Percentiles rank a stretch among this genome's conserved stretches.
These are phyloP conservation scores for Serendipita sp. DNA, from an alignment of 768 basidiomycete species.

Conservation along the genomic window DNA sequence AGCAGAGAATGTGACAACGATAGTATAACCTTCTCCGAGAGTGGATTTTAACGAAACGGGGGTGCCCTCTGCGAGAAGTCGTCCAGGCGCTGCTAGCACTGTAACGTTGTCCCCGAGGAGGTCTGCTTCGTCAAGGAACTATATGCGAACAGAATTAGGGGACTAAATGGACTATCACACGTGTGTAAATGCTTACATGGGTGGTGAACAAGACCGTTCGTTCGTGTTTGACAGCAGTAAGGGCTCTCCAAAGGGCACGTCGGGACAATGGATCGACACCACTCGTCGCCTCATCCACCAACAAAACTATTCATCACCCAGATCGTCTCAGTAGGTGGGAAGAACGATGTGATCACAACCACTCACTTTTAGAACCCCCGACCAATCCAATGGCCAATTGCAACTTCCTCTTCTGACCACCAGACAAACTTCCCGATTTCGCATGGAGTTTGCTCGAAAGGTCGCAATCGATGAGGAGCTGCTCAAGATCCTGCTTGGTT, in stretches of 20 bases:
- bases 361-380: slow-evolving; percentile 53
- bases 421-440: slow-evolving; percentile 50
- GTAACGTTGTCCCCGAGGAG: slow-evolving; percentile 61
- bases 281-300: slow-evolving; percentile 29
- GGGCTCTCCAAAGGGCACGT: slow-evolving; percentile 57
- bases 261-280: slow-evolving; percentile 71
- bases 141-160: neutral
- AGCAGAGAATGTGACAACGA: slow-evolving; percentile 35
- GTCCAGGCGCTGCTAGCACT: slow-evolving; percentile 59
- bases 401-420: slow-evolving; percentile 70
- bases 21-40: slow-evolving; percentile 55
- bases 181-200: slow-evolving; percentile 31
- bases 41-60: slow-evolving; percentile 58
- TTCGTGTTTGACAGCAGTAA: slow-evolving; percentile 49
- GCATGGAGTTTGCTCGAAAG: slow-evolving; percentile 50
- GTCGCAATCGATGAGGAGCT: slow-evolving; percentile 56
- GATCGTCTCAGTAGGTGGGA: slow-evolving; percentile 6
- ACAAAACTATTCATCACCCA: slow-evolving; percentile 7
- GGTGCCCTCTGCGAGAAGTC: slow-evolving; percentile 52
- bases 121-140: slow-evolving; percentile 71
- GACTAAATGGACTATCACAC: slow-evolving; percentile 2
- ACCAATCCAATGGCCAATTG: slow-evolving; percentile 69
- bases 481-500: slow-evolving; percentile 40
- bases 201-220: slow-evolving; percentile 64
- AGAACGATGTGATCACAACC: neutral